phyloP scores from a whole-genome alignment of 495 filamentous ascomycete species.

The Pyrenopolyporus hunteri region DNA sequence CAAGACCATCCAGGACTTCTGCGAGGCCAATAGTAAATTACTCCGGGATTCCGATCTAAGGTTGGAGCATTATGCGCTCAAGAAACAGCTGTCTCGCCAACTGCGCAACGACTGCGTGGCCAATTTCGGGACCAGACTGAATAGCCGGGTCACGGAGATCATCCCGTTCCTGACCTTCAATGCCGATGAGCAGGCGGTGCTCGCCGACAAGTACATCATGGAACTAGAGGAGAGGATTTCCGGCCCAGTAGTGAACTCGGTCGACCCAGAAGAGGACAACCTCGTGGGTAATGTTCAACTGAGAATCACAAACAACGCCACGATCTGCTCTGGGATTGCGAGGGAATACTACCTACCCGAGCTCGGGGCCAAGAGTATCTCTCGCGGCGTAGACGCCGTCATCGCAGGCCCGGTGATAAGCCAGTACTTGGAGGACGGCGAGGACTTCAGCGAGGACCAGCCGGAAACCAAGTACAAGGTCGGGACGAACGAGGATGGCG shows the following conservation, averaged over 20 bases:
- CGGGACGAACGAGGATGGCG: slow-evolving; percentile 29
- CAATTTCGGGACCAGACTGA: slow-evolving; percentile 45
- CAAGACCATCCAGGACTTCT: slow-evolving; percentile 47
- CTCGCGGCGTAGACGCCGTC: slow-evolving; percentile 17
- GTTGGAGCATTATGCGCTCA: slow-evolving; percentile 30
- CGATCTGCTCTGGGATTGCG: slow-evolving; percentile 46
- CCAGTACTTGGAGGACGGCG: slow-evolving; percentile 40
- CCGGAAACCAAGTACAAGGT: slow-evolving; percentile 34
- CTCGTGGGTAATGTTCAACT: slow-evolving; percentile 49
- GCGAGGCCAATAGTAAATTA: slow-evolving; percentile 30
- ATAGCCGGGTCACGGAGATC: slow-evolving; percentile 51
- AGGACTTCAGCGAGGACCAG: slow-evolving; percentile 41
- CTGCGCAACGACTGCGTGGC: slow-evolving; percentile 43
- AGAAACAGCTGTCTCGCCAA: slow-evolving; percentile 39
- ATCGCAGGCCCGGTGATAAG: slow-evolving; percentile 37
- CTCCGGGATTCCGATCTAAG: slow-evolving; percentile 32
- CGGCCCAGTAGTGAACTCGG: slow-evolving; percentile 30
- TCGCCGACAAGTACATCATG: slow-evolving; percentile 55
- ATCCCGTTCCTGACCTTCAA: slow-evolving; percentile 58
- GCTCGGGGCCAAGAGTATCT: slow-evolving; percentile 50
- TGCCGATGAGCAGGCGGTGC: slow-evolving; percentile 47
- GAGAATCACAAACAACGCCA: slow-evolving; percentile 41
- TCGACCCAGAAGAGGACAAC: slow-evolving; percentile 41
- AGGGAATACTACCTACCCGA: slow-evolving; percentile 45
- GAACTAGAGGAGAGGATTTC: slow-evolving; percentile 40